Evolutionary conservation across 2,329 filamentous ascomycete species (phyloP).

Genomic region (Pestalotiopsis sp.): DNA sequence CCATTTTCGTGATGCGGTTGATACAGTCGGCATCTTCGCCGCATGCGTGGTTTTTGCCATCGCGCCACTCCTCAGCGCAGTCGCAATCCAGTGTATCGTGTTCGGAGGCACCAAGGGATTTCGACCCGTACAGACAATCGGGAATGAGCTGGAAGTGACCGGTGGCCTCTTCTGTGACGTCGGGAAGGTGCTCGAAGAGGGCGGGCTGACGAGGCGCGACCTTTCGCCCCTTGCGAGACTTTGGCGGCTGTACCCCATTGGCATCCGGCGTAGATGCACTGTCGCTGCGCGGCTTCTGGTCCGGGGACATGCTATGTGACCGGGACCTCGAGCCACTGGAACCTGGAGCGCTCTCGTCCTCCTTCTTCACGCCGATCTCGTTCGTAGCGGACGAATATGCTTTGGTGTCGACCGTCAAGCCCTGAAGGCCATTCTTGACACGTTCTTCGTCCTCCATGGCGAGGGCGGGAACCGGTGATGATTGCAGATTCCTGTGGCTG

Average conservation of each 20-base stretch:
- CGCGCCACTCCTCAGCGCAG: slow-evolving; percentile 88
- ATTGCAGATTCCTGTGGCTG: background rate
- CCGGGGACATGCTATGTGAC: slow-evolving; percentile 40
- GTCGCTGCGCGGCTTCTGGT: slow-evolving; percentile 47
- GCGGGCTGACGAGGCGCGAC: slow-evolving; percentile 60
- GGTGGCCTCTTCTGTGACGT: slow-evolving; percentile 77
- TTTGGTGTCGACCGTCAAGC: slow-evolving; percentile 45
- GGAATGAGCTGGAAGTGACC: slow-evolving; percentile 78
- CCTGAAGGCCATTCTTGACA: slow-evolving; percentile 37
- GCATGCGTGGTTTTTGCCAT: slow-evolving; percentile 78
- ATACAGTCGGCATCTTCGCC: slow-evolving; percentile 98
- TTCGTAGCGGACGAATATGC: slow-evolving; percentile 22
- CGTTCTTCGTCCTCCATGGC: slow-evolving; percentile 34
- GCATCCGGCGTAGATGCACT: slow-evolving; percentile 48
- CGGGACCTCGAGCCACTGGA: slow-evolving; percentile 42
- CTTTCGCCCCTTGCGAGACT: slow-evolving; percentile 75
- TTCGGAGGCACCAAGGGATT: slow-evolving; percentile 87
- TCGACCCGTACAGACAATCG: slow-evolving; percentile 88
- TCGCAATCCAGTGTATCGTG: slow-evolving; percentile 92
- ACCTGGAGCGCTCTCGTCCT: slow-evolving; percentile 34
- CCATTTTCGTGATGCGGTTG: slow-evolving; percentile 97
- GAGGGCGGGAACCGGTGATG: background rate
- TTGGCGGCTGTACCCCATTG: slow-evolving; percentile 58
- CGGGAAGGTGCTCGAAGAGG: slow-evolving; percentile 74
- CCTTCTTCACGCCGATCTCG: slow-evolving; percentile 40